These are phyloP conservation scores for Inga leiocalycina DNA, from an alignment of 306 rosid genomes.

Conservation along the genomic window DNA sequence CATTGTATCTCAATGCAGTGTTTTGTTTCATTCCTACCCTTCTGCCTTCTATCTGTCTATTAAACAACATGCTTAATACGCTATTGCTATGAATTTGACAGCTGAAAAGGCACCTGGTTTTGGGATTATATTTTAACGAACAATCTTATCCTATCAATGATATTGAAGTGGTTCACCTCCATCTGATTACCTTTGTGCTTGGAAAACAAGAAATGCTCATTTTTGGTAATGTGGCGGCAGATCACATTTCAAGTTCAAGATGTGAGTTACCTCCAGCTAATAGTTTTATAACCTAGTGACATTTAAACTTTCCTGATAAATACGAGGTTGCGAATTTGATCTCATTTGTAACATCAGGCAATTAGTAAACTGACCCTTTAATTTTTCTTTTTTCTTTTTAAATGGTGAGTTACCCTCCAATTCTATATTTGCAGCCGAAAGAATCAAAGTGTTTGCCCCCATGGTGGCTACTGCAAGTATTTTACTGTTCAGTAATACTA, in stretches of 20 bases:
- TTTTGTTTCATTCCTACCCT: background rate
- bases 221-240: constrained; percentile 42
- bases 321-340: too few species aligned
- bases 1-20: constrained; percentile 19
- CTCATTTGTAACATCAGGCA: too few species aligned
- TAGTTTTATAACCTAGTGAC: too few species aligned
- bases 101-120: constrained; percentile 56
- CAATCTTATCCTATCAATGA: constrained; percentile 42
- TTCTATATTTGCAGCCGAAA: constrained; percentile 68
- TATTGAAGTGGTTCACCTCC: constrained; percentile 54
- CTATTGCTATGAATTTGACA: constrained; percentile 34
- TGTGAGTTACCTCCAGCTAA: constrained; percentile 35
- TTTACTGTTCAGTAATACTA: background rate
- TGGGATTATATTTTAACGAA: constrained; percentile 44
- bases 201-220: constrained; percentile 8
- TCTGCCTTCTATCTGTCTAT: background rate
- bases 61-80: constrained; percentile 11
- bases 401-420: constrained; percentile 39
- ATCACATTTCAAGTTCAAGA: constrained; percentile 57
- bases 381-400: too few species aligned
- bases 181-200: constrained; percentile 12
- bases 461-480: constrained; percentile 52
- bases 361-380: too few species aligned
- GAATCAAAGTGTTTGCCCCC: constrained; percentile 57
- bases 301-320: too few species aligned